Conservation (phyloP, 2,329 filamentous ascomycete genomes). For the Ophiosphaerella korrae region DNA sequence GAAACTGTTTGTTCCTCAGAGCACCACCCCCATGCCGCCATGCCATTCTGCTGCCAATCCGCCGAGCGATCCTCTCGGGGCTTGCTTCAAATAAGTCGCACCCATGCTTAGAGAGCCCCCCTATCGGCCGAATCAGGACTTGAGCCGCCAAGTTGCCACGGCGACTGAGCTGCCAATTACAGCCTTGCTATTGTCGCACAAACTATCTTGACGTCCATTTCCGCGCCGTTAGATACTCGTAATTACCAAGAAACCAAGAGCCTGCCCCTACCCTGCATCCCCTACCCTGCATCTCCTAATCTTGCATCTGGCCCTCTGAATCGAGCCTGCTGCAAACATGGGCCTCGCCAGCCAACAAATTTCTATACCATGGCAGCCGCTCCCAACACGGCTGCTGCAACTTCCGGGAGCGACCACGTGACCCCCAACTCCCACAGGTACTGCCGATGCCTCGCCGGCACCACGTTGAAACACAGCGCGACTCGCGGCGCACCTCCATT, state of each 20-base stretch:
- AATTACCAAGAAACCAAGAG: conserved; percentile 14
- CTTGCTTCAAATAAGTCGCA: conserved; percentile 17
- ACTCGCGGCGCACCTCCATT: not conserved
- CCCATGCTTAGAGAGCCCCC: conserved; percentile 11
- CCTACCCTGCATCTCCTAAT: conserved; percentile 1
- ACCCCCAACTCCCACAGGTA: not conserved
- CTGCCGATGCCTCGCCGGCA: conserved; percentile 28
- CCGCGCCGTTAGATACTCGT: conserved; percentile 14
- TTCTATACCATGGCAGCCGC: conserved; percentile 8
- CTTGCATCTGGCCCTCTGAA: not conserved
- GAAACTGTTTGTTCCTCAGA: conserved; percentile 4
- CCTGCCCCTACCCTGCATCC: not conserved
- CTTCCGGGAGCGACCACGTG: conserved; percentile 3
- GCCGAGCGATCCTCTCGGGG: conserved; percentile 15
- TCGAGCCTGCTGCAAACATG: not conserved
- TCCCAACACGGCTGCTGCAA: conserved; percentile 14
- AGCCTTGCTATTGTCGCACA: conserved; percentile 15
- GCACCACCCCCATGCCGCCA: conserved; percentile 17
- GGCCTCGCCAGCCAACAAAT: conserved; percentile 3
- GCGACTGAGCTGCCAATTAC: conserved; percentile 19
- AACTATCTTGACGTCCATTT: conserved; percentile 1
- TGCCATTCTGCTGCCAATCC: conserved; percentile 15
- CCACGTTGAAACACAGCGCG: conserved; percentile 10
- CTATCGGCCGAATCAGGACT: conserved; percentile 18
- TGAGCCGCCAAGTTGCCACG: conserved; percentile 15